Percentiles rank a stretch among this genome's conserved stretches.
These are phyloP conservation scores for Colletotrichum sojae DNA, from an alignment of 2,329 filamentous ascomycete genomes.

Conservation along the genomic window DNA sequence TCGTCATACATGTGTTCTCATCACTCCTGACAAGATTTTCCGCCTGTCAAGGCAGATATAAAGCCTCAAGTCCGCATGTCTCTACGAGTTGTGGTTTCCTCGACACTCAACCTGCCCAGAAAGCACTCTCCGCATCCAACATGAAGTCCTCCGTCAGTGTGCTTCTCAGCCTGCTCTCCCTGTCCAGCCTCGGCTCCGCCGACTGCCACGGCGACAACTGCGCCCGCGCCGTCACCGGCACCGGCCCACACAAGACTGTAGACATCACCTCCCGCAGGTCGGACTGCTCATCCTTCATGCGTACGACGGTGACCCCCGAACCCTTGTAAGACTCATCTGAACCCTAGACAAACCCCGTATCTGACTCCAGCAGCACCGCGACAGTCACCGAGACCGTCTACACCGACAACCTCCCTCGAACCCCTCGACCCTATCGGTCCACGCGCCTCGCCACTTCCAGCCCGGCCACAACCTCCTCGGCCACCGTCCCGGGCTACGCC, in stretches of 20 bases:
- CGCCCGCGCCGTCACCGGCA: constrained; percentile 34
- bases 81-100: not conserved
- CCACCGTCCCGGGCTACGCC: constrained; percentile 55
- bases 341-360: too few relatives aligned
- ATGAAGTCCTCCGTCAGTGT: constrained; percentile 52
- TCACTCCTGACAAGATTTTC: too few relatives aligned
- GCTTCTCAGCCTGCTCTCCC: constrained; percentile 50
- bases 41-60: too few relatives aligned
- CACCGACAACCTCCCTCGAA: constrained; percentile 6
- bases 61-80: too few relatives aligned
- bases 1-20: too few relatives aligned
- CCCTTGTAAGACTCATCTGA: constrained; percentile 2
- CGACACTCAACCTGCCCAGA: too few relatives aligned
- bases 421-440: not conserved
- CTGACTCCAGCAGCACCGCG: not conserved
- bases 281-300: constrained; percentile 33
- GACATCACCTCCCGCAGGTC: not conserved
- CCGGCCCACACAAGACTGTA: constrained; percentile 7
- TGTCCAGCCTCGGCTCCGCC: constrained; percentile 51
- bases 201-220: constrained; percentile 36
- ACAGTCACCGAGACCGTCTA: constrained; percentile 9
- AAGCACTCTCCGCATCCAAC: constrained; percentile 41
- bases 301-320: constrained; percentile 19
- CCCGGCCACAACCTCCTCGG: constrained; percentile 44
- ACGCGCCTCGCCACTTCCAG: not conserved